These are phyloP conservation scores for Sisymbrium altissimum DNA, from an alignment of 345 rosid species.

Conservation along the genomic window DNA sequence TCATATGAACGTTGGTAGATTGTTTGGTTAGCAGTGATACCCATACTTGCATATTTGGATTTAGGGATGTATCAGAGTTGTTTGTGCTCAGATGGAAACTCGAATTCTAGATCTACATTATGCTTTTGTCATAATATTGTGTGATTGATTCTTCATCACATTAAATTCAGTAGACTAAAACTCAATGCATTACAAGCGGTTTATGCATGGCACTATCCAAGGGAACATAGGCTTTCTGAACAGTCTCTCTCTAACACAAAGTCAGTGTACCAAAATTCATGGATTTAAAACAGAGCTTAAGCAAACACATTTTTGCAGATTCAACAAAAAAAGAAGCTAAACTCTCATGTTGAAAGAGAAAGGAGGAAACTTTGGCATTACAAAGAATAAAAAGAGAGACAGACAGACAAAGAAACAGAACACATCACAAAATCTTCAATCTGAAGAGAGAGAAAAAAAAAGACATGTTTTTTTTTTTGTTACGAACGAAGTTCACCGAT, in stretches of 20 bases:
- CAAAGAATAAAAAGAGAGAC: neutral
- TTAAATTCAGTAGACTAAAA: neutral
- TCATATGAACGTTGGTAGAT: conserved; percentile 69
- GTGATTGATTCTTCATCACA: neutral
- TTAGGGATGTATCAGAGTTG: neutral
- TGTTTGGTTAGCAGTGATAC: neutral
- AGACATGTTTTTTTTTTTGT: fast-evolving
- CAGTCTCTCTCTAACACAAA: neutral
- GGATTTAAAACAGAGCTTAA: neutral
- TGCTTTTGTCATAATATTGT: neutral
- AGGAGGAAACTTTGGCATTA: conserved; percentile 4
- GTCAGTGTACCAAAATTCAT: neutral
- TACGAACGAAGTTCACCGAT: conserved; percentile 52
- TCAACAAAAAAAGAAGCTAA: too few species aligned
- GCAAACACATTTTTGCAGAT: too few species aligned
- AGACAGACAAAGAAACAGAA: neutral
- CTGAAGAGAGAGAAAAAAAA: neutral
- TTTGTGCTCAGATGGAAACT: neutral
- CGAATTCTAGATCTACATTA: neutral
- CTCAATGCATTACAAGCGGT: neutral
- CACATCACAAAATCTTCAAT: neutral
- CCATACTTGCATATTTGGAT: neutral
- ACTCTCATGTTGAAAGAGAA: neutral
- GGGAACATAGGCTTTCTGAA: neutral
- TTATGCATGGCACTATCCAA: neutral